Percentiles rank a stretch among this genome's conserved stretches.
Evolutionary conservation across 2,329 filamentous ascomycete species (phyloP).

Genomic region (Aspergillus bombycis): DNA sequence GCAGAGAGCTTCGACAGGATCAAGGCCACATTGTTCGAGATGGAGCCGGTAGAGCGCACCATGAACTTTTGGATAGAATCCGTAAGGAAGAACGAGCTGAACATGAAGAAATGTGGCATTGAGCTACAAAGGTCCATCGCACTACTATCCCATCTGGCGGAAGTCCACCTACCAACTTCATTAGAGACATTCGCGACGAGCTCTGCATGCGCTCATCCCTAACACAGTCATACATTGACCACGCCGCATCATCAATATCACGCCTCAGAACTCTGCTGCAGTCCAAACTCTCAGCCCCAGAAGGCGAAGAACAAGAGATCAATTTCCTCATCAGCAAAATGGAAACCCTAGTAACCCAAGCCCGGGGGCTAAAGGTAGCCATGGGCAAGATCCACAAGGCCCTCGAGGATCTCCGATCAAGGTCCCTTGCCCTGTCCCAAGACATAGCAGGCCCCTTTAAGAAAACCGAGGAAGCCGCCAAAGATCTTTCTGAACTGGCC

Average conservation of each 20-base stretch:
- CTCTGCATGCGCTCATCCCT: slow-evolving; percentile 75
- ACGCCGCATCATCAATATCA: slow-evolving; percentile 68
- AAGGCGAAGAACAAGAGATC: slow-evolving; percentile 70
- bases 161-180: slow-evolving; percentile 73
- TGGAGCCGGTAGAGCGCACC: slow-evolving; percentile 88
- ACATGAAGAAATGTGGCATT: slow-evolving; percentile 77
- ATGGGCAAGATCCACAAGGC: slow-evolving; percentile 76
- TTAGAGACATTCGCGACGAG: slow-evolving; percentile 77
- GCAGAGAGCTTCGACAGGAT: slow-evolving; percentile 77
- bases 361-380: slow-evolving; percentile 81
- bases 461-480: slow-evolving; percentile 65
- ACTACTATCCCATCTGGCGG: slow-evolving; percentile 81
- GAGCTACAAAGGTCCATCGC: slow-evolving; percentile 84
- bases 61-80: slow-evolving; percentile 87
- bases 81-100: slow-evolving; percentile 80
- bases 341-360: slow-evolving; percentile 73
- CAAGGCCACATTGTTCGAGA: slow-evolving; percentile 78
- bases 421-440: slow-evolving; percentile 72
- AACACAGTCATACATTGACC: slow-evolving; percentile 82
- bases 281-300: slow-evolving; percentile 59
- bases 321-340: slow-evolving; percentile 70
- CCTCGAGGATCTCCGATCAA: slow-evolving; percentile 73
- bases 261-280: slow-evolving; percentile 69
- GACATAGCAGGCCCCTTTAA: slow-evolving; percentile 72
- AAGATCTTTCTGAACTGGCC: slow-evolving; percentile 67